phyloP scores from a whole-genome alignment of 352 stramenopile genomes.

The Sclerospora graminicola region DNA sequence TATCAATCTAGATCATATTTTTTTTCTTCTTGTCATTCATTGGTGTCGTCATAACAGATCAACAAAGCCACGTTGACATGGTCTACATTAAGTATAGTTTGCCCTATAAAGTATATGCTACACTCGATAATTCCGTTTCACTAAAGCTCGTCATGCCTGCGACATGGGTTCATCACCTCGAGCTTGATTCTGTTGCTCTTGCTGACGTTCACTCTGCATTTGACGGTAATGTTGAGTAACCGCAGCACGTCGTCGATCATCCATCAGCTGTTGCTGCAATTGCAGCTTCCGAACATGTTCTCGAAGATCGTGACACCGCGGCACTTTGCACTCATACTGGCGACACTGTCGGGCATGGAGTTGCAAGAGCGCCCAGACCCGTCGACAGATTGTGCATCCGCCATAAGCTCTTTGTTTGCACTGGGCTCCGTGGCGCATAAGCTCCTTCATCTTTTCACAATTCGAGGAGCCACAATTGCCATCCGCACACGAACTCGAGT shows the following conservation, averaged over 20 bases:
- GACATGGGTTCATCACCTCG: constrained; percentile 30
- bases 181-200: constrained; percentile 21
- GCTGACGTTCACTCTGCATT: constrained; percentile 51
- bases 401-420: constrained; percentile 89
- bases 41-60: constrained; percentile 1
- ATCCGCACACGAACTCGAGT: constrained; percentile 91
- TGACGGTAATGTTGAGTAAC: constrained; percentile 84
- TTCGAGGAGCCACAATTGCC: constrained; percentile 92
- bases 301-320: constrained; percentile 92
- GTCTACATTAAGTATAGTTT: constrained; percentile 26
- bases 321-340: constrained; percentile 89
- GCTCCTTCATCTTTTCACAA: constrained; percentile 98
- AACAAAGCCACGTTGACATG: constrained; percentile 18
- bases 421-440: constrained; percentile 92
- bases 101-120: constrained; percentile 35
- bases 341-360: constrained; percentile 96
- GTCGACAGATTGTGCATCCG: constrained; percentile 93
- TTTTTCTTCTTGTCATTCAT: constrained; percentile 2
- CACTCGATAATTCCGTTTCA: constrained; percentile 16
- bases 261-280: constrained; percentile 96
- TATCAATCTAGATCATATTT: constrained; percentile 7
- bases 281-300: constrained; percentile 93
- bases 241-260: constrained; percentile 89
- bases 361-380: constrained; percentile 95
- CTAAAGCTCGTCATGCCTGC: constrained; percentile 17